Conservation (phyloP, 2,329 filamentous ascomycete species). For the Pseudocercospora ulei region DNA sequence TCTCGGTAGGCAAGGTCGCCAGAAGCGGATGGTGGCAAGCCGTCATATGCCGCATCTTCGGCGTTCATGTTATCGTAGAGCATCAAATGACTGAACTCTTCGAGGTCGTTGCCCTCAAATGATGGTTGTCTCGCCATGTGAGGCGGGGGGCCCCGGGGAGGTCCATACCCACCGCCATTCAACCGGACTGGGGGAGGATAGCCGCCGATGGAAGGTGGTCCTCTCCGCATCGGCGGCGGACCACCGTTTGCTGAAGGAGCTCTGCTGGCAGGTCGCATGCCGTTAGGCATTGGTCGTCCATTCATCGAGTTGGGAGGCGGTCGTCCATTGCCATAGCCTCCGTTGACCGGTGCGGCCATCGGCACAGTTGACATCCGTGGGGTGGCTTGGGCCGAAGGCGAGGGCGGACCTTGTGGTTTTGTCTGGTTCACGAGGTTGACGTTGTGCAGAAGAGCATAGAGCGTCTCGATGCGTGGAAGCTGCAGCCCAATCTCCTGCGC, state of each 20-base stretch:
- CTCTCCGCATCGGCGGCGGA: conserved; percentile 45
- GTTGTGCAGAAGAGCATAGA: conserved; percentile 87
- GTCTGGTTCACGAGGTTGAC: conserved; percentile 76
- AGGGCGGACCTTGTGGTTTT: conserved; percentile 44
- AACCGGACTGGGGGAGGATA: conserved; percentile 40
- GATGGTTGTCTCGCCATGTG: conserved; percentile 67
- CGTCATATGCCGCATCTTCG: conserved; percentile 37
- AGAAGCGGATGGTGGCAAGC: conserved; percentile 30
- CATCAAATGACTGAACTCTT: conserved; percentile 86
- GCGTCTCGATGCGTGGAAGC: conserved; percentile 77
- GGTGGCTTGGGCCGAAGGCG: conserved; percentile 40
- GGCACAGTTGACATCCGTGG: conserved; percentile 49
- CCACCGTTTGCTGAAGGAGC: conserved; percentile 46
- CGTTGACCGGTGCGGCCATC: conserved; percentile 27
- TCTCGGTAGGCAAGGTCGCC: conserved; percentile 64
- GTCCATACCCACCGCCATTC: conserved; percentile 49
- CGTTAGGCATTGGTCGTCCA: conserved; percentile 31
- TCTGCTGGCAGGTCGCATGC: conserved; percentile 40
- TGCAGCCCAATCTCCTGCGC: conserved; percentile 61
- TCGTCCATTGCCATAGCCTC: conserved; percentile 21
- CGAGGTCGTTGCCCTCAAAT: conserved; percentile 70
- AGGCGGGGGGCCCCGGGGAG: conserved; percentile 43
- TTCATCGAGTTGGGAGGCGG: conserved; percentile 35
- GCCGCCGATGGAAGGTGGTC: conserved; percentile 50
- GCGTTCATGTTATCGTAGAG: conserved; percentile 77